These are phyloP conservation scores for Mallotus nudiflorus DNA, from an alignment of 345 rosid species.

Conservation along the genomic window DNA sequence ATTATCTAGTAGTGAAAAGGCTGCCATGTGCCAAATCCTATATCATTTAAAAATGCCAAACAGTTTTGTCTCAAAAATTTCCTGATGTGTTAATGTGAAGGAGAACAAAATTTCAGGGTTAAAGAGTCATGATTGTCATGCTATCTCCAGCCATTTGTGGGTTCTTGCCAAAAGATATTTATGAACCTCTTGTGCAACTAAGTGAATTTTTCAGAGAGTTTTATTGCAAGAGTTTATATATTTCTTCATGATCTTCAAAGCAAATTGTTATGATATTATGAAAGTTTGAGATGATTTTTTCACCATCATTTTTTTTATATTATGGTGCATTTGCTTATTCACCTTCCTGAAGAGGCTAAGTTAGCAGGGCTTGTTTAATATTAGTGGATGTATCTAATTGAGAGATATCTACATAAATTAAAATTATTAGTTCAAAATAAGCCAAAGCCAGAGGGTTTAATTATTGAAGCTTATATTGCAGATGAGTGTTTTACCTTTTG, in stretches of 20 bases:
- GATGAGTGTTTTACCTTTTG: no score
- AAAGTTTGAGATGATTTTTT: not conserved
- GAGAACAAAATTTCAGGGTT: no score
- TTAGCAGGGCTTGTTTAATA: no score
- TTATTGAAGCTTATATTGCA: no score
- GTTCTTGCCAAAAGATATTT: not conserved
- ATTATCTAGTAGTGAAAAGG: not conserved
- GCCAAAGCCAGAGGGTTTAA: no score
- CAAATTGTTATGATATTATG: no score
- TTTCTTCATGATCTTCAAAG: not conserved
- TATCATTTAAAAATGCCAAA: not conserved
- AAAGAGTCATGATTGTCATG: not conserved
- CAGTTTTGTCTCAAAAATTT: conserved; percentile 4
- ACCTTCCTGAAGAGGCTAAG: not conserved
- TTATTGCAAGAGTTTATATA: not conserved
- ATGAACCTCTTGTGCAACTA: not conserved
- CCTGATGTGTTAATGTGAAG: not conserved
- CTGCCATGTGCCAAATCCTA: not conserved
- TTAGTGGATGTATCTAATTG: no score
- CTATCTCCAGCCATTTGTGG: not conserved
- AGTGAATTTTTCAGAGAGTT: not conserved
- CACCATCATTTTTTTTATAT: not conserved
- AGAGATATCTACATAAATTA: no score
- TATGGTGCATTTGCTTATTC: no score
- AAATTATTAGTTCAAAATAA: no score